Evolutionary conservation across 1,284 basidiomycete species (phyloP), one percentile per base, ranked within the genome.

Genomic region (Pascua sp.): DNA sequence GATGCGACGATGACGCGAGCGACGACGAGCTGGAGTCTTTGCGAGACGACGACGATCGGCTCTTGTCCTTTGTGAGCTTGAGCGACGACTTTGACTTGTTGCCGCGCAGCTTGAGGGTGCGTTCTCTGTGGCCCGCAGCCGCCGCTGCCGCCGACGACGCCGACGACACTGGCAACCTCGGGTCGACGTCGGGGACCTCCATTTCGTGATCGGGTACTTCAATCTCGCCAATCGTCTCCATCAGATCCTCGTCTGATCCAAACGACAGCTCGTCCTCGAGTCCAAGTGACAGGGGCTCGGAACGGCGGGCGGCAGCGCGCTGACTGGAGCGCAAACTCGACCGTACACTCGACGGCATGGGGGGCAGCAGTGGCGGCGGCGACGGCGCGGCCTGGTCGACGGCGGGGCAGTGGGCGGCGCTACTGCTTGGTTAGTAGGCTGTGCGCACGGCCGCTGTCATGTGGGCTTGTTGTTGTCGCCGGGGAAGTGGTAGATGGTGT

Each of bases 211-310:
- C 41, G 1, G 55, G 57, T 5, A 63, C n/a, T 2, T 51, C 41
- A 17, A 62, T 60, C 42, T 71, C 71, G 15, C 70, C 70, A 13
- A 72, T 64, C 11, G 66, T 61, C 43, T 68, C 68, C 51, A 73
- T 56, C 15, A 68, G 59, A 53, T 73, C 71, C 51, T 73, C 71
- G 51, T 72, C 69, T 10, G 67, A 67, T 12, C 67, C 70, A 53
- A 70, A 73, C 2, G 67, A 65, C 11, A 70, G 60, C 59, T 73
- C 71, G 51, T 73, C 71, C 47, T 73, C 71, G n/a, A 73, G 65
- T n/a, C 71, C 71, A 12, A 72, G 53, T 5, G 61, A 60, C 39
- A 49, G 50, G 9, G 42, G 16, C 32, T 51, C 55, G 8, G 46
- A n/a, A 15, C 24, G 38, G 41, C 16, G 41, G 13, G 37, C 49